phyloP scores from a whole-genome alignment of 768 basidiomycete species.

The Chiua virens region DNA sequence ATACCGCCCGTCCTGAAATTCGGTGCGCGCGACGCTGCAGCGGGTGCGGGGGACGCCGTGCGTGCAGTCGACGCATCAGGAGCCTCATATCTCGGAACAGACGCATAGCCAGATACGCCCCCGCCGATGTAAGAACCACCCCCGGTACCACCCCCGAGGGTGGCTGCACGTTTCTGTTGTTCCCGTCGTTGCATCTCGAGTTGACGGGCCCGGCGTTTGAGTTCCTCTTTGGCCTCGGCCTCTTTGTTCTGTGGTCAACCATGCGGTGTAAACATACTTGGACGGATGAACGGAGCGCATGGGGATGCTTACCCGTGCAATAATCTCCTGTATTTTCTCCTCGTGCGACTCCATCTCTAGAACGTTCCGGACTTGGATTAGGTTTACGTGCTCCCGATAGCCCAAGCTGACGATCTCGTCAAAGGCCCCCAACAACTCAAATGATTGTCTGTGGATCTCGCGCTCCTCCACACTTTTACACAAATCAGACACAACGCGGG shows the following conservation, averaged over 20 bases:
- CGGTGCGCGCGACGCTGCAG: constrained; percentile 57
- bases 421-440: constrained; percentile 92
- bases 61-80: constrained; percentile 50
- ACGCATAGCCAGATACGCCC: constrained; percentile 66
- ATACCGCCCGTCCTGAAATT: constrained; percentile 94
- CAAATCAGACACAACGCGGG: constrained; percentile 90
- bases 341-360: constrained; percentile 91
- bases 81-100: constrained; percentile 71
- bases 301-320: constrained; percentile 68
- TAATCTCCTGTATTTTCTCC: constrained; percentile 97
- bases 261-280: not conserved
- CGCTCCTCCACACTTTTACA: constrained; percentile 85
- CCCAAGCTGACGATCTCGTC: constrained; percentile 95
- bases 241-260: constrained; percentile 79
- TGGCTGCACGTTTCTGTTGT: constrained; percentile 75
- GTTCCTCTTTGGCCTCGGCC: constrained; percentile 97
- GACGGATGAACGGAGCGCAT: not conserved
- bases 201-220: constrained; percentile 96
- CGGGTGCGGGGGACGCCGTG: constrained; percentile 43
- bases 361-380: constrained; percentile 76
- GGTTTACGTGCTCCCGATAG: constrained; percentile 73
- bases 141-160: constrained; percentile 41
- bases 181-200: constrained; percentile 97
- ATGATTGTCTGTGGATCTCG: constrained; percentile 87
- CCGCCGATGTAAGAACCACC: constrained; percentile 65